A percentile compares a stretch with the other conserved stretches of the same genome.
Conservation (phyloP, 2,329 filamentous ascomycete species). For the Stagonosporopsis cucurbitacearum region DNA sequence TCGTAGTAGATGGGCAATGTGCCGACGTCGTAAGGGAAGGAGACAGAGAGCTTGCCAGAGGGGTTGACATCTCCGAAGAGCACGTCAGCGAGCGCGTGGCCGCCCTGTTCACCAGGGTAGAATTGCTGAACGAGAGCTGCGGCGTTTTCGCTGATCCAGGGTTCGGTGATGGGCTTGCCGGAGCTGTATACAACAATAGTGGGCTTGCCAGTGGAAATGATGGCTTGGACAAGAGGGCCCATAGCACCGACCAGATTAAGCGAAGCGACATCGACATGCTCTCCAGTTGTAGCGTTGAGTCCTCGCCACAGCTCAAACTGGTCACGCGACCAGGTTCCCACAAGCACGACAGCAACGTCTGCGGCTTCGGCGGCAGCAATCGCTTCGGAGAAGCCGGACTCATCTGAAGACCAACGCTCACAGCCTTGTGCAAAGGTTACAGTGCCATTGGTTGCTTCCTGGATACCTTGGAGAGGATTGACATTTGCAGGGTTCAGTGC, state of each 20-base stretch:
- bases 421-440: constrained; percentile 74
- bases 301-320: constrained; percentile 74
- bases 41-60: constrained; percentile 69
- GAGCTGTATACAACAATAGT: constrained; percentile 72
- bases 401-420: constrained; percentile 73
- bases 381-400: constrained; percentile 71
- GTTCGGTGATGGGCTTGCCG: constrained; percentile 75
- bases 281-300: constrained; percentile 76
- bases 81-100: constrained; percentile 69
- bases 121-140: constrained; percentile 75
- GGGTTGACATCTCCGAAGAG: constrained; percentile 68
- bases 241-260: constrained; percentile 75
- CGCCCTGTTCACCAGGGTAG: constrained; percentile 74
- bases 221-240: constrained; percentile 68
- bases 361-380: constrained; percentile 69
- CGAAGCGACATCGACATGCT: constrained; percentile 71
- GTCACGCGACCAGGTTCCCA: constrained; percentile 78
- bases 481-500: constrained; percentile 65
- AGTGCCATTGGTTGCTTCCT: constrained; percentile 61
- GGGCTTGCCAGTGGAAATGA: constrained; percentile 71
- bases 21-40: constrained; percentile 71
- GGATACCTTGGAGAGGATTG: constrained; percentile 73
- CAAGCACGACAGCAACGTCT: constrained; percentile 75
- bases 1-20: constrained; percentile 75
- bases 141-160: constrained; percentile 72